Evolutionary conservation across 129 eudicot genomes (phyloP), one percentile per base, ranked within the genome.

Genomic region (Lonicera japonica): DNA sequence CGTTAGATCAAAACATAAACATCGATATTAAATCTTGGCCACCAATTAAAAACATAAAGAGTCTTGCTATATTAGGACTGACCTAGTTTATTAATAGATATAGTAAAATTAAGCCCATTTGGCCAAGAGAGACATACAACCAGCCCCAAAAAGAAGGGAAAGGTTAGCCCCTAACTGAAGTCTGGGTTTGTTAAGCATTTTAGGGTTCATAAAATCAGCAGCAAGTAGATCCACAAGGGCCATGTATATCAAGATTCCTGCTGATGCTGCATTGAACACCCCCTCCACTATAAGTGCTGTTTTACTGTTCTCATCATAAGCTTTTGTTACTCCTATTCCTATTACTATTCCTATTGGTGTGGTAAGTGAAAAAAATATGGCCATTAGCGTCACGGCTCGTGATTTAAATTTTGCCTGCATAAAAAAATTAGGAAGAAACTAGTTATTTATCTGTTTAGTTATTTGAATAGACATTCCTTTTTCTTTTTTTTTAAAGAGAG

Each of bases 191-290:
- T 40, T 19, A 20, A 40, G 67, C 67, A 62, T 10, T n/a, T 54
- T 47, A 7, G 67, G 54, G 19, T 43, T 62, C 54, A 21, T 43
- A 14, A 62, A 62, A 17, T 62, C 67, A 1, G 39, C 54, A 20
- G 67, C 24, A 22, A 62, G 67, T 40, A 62, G 67, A 50, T 62
- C 67, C 3, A 62, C 67, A 3, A 62, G 55, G n/a, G 67, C 54
- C 67, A 62, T 62, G 19, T 62, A 62, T 14, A 62, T 62, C 14
- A 62, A 62, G 15, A 62, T 62, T 1, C 67, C 67, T 43, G 67
- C 29, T 43, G 67, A 40, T 40, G 67, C 67, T 11, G 67, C 29
- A 17, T 62, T 62, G 7, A 62, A 41, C 7, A 62, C 29, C 17
- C 67, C 67, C n/a, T 62, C 21, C 7, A 62, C 55, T 17, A 62